Percentiles rank a stretch among this genome's conserved stretches.
Conservation (phyloP, 371 early-diverging fungal species). For the Mortierella sp. region DNA sequence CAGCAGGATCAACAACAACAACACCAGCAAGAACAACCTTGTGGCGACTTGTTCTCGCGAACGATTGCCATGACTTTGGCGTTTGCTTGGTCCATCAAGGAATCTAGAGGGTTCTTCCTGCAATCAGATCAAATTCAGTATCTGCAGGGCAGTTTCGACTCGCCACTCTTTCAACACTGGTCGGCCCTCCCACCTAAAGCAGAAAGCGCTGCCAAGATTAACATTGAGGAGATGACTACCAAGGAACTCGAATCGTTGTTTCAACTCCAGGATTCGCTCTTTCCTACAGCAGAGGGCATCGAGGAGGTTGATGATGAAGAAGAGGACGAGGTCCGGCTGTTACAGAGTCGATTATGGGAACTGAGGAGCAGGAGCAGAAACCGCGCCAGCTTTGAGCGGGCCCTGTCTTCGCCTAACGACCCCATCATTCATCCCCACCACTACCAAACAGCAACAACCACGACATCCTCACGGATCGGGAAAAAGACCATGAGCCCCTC, state of each 20-base stretch:
- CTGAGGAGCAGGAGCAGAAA: slow-evolving; percentile 25
- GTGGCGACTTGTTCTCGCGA: slow-evolving; percentile 22
- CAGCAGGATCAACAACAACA: neutral
- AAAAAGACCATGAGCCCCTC: neutral
- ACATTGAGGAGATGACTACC: slow-evolving; percentile 19
- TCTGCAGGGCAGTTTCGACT: slow-evolving; percentile 22
- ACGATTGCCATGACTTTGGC: slow-evolving; percentile 28
- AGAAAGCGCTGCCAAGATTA: slow-evolving; percentile 5
- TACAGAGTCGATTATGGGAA: neutral
- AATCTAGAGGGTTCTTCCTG: slow-evolving; percentile 26
- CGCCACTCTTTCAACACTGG: slow-evolving; percentile 9
- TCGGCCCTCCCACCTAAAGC: slow-evolving; percentile 9
- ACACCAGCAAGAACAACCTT: slow-evolving; percentile 6
- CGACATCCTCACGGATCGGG: neutral
- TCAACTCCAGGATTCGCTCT: slow-evolving; percentile 13
- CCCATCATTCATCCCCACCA: neutral
- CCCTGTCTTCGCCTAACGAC: neutral
- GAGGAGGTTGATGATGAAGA: neutral
- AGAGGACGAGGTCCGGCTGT: neutral
- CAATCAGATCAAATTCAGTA: slow-evolving; percentile 7
- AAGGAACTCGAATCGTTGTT: slow-evolving; percentile 1
- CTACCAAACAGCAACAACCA: neutral
- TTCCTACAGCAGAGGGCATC: neutral
- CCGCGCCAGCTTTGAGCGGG: slow-evolving; percentile 22
- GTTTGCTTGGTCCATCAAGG: slow-evolving; percentile 26